Conservation (phyloP, 352 stramenopile species). For the Thraustotheca clavata region DNA sequence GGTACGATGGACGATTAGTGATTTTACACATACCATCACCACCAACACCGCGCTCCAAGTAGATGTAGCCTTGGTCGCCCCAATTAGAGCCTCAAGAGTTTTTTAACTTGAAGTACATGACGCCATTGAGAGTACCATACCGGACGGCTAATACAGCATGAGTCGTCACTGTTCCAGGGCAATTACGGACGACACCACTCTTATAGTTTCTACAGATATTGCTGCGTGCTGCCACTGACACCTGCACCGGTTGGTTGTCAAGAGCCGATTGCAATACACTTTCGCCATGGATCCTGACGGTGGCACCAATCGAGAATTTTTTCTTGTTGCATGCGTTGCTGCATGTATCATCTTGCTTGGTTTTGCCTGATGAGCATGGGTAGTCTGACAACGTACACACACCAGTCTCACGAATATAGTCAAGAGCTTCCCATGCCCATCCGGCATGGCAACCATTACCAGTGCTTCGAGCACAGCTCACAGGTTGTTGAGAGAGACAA, state of each 20-base stretch:
- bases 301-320: constrained; percentile 23
- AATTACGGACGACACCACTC: constrained; percentile 39
- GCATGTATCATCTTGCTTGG: background rate
- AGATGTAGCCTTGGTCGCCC: constrained; percentile 28
- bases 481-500: constrained; percentile 51
- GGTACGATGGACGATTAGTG: background rate
- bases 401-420: background rate
- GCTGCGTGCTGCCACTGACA: constrained; percentile 53
- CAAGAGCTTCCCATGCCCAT: no score
- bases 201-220: constrained; percentile 58
- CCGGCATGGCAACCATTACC: no score
- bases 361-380: background rate
- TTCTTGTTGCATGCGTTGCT: background rate
- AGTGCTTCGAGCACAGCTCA: no score
- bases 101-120: constrained; percentile 27
- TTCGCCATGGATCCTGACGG: constrained; percentile 27
- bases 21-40: constrained; percentile 21
- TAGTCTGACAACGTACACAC: background rate
- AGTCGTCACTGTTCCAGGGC: constrained; percentile 39
- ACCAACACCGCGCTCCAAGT: constrained; percentile 11
- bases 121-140: constrained; percentile 15
- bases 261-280: constrained; percentile 38
- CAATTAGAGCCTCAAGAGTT: constrained; percentile 26
- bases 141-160: constrained; percentile 27
- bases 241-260: constrained; percentile 37